Evolutionary conservation across 2,329 filamentous ascomycete genomes (phyloP), one percentile per base, ranked within the genome.

Genomic region (Xylaria sp.): DNA sequence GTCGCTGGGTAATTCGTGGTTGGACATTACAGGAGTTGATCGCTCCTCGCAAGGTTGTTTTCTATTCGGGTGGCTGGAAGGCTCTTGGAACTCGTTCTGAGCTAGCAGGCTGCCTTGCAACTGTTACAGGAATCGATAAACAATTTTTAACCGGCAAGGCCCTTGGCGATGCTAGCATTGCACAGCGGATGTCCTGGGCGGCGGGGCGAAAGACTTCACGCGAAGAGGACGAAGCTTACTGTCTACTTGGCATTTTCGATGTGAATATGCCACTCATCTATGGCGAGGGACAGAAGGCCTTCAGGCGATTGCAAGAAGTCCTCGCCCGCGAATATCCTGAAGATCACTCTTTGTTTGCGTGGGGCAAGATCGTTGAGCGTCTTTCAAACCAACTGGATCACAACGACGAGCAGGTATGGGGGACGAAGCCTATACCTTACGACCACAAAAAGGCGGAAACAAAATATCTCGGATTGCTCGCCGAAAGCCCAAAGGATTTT

Each of bases 181-280:
- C 69, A 0, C 66, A 71, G 56, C 64, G 67, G 19, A 72, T 73
- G 67, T 71, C 70, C 2, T 74, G 72, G 72, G 72, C 70, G 1
- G 48, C 72, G 3, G 37, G 35, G 4, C 58, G 71, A 15, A 31
- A 54, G 13, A 71, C 70, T 0, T 65, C 70, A 0, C 67, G 71
- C 3, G 43, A 62, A 3, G 70, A 74, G 52, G 72, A 74, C 29
- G 38, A 62, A 1, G 70, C 72, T 1, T 74, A 74, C 52, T 71
- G 67, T 19, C 65, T 74, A 2, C 63, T 73, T 17, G 72, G 72
- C 7, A 66, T 74, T 0, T 73, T 73, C 58, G 66, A 71, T 35
- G 60, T 73, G 1, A 68, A 71, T 35, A 70, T 74, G 67, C 65
- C 70, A 1, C 59, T 72, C 8, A 62, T 73, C 21, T 73, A 74